A percentile compares a stretch with the other conserved stretches of the same genome.
These are phyloP conservation scores for Arthroderma uncinatum DNA, from an alignment of 2,329 filamentous ascomycete genomes.

Conservation along the genomic window DNA sequence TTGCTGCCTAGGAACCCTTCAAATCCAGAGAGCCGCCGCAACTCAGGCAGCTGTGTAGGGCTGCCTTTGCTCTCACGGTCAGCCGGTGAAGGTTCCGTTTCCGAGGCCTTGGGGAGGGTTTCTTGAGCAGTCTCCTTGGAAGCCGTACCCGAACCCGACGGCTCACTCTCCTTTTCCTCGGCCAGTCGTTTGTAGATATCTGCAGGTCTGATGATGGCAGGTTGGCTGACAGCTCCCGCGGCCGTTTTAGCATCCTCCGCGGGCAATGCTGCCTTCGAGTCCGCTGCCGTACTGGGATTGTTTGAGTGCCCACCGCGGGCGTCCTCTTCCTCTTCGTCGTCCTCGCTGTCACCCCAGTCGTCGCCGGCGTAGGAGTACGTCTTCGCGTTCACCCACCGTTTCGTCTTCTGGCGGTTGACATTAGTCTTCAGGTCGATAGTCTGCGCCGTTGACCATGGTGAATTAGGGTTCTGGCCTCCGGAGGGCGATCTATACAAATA, in stretches of 20 bases:
- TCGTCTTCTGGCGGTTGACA: slow-evolving; percentile 78
- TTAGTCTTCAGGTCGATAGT: slow-evolving; percentile 58
- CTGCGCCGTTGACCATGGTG: background rate
- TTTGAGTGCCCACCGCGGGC: background rate
- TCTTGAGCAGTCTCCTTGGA: background rate
- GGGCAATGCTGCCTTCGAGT: too few relatives aligned
- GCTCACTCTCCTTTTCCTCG: slow-evolving; percentile 50
- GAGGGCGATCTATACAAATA: background rate
- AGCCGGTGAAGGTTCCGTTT: background rate
- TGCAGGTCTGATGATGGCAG: slow-evolving; percentile 57
- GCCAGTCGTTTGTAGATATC: slow-evolving; percentile 66
- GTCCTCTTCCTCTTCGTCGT: slow-evolving; percentile 46
- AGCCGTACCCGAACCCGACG: background rate
- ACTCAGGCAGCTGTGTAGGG: background rate
- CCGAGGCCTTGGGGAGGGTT: background rate
- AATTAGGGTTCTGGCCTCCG: background rate
- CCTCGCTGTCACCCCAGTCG: slow-evolving; percentile 68
- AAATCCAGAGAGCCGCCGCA: background rate
- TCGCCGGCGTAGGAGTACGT: slow-evolving; percentile 79
- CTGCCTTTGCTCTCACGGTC: background rate
- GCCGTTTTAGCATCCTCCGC: too few relatives aligned
- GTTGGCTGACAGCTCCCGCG: too few relatives aligned
- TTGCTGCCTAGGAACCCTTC: background rate
- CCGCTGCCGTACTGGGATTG: background rate
- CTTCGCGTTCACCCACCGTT: slow-evolving; percentile 90